Conservation (phyloP, 352 stramenopile species). For the Chrysophaeum taylorii region DNA sequence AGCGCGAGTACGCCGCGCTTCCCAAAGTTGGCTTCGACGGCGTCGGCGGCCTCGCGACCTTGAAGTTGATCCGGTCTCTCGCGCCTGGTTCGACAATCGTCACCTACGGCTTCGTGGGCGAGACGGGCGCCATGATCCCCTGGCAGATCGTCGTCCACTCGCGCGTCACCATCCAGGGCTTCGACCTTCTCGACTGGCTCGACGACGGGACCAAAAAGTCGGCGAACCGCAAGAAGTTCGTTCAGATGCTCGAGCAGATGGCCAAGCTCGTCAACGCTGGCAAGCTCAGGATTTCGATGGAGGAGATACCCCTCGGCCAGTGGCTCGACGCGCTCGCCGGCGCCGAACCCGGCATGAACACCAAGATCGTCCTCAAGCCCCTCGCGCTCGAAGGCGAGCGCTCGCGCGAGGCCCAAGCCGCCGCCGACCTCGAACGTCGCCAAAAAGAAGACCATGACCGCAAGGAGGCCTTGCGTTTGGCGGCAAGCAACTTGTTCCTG, state of each 20-base stretch:
- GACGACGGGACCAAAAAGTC: neutral
- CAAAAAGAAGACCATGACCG: too few species aligned
- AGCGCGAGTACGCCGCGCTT: slow-evolving; percentile 1
- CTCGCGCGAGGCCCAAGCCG: too few species aligned
- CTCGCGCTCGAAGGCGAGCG: too few species aligned
- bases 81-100: neutral
- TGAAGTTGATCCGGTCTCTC: neutral
- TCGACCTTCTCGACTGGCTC: neutral
- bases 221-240: neutral
- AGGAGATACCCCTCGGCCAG: neutral
- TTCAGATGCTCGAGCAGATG: neutral
- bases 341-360: too few species aligned
- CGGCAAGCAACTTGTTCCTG: neutral
- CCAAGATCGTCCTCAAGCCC: too few species aligned
- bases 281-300: neutral
- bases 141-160: neutral
- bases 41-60: neutral
- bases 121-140: neutral
- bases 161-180: neutral
- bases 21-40: slow-evolving; percentile 11
- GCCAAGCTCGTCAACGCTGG: slow-evolving; percentile 10
- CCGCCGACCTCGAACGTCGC: too few species aligned
- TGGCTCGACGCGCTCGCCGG: neutral
- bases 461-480: neutral
- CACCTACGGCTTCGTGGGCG: neutral